These are phyloP conservation scores for Kwoniella mangroviensis DNA, from an alignment of 768 basidiomycete genomes.

Conservation along the genomic window DNA sequence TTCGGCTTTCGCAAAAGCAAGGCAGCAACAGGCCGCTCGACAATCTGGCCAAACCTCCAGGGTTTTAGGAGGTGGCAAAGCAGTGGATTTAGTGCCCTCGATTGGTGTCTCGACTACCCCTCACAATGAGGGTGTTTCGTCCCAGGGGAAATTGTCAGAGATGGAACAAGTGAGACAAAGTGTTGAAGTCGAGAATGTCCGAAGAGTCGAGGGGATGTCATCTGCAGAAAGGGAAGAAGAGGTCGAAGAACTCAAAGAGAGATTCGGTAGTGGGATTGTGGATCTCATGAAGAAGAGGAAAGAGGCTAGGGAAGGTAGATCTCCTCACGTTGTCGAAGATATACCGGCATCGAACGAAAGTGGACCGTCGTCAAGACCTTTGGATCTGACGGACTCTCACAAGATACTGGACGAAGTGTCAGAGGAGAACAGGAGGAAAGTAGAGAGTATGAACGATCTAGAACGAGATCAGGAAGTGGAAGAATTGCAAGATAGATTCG, in stretches of 20 bases:
- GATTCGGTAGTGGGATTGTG: slow-evolving; percentile 71
- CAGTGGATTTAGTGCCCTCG: slow-evolving; percentile 17
- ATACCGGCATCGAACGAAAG: slow-evolving; percentile 1
- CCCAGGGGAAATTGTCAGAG: slow-evolving; percentile 53
- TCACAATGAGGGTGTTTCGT: background rate
- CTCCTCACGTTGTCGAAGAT: slow-evolving; percentile 16
- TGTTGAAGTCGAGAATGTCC: slow-evolving; percentile 70
- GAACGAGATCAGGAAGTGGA: slow-evolving; percentile 34
- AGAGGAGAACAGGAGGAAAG: slow-evolving; percentile 33
- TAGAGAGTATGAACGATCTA: slow-evolving; percentile 25
- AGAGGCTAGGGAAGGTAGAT: slow-evolving; percentile 60
- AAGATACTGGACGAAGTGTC: slow-evolving; percentile 28
- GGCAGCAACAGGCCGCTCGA: slow-evolving; percentile 15
- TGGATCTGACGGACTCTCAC: slow-evolving; percentile 26
- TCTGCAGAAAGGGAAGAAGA: slow-evolving; percentile 72
- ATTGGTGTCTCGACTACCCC: background rate
- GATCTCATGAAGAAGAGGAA: slow-evolving; percentile 68
- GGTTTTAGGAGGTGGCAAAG: slow-evolving; percentile 18
- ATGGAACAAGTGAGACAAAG: slow-evolving; percentile 61
- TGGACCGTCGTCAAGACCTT: slow-evolving; percentile 2
- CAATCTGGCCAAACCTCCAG: background rate
- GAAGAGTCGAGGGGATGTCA: slow-evolving; percentile 69
- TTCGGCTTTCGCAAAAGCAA: slow-evolving; percentile 30
- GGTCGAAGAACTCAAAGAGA: slow-evolving; percentile 68
- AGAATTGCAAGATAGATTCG: slow-evolving; percentile 45